Evolutionary conservation across 2,329 filamentous ascomycete genomes (phyloP).

Genomic region (Capronia americana): DNA sequence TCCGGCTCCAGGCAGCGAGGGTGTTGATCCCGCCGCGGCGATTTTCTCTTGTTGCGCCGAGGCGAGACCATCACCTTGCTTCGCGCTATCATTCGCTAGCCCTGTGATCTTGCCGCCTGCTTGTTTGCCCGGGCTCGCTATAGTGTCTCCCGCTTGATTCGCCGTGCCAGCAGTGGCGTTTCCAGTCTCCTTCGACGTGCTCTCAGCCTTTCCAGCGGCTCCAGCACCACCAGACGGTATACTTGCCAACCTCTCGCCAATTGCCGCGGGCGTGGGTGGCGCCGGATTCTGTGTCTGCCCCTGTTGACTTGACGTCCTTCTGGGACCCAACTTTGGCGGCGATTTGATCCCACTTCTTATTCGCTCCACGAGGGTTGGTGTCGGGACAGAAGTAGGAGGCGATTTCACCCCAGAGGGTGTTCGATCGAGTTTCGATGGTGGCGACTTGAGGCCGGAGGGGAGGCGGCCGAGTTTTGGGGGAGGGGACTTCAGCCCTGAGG

Average conservation of each 20-base stretch:
- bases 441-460: slow-evolving; percentile 24
- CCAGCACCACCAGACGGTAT: slow-evolving; percentile 4
- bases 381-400: slow-evolving; percentile 29
- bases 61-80: background rate
- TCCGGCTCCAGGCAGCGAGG: slow-evolving; percentile 6
- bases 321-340: slow-evolving; percentile 30
- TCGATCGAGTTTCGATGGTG: slow-evolving; percentile 18
- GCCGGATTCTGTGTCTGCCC: background rate
- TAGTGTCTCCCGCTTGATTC: background rate
- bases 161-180: background rate
- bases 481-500: slow-evolving; percentile 18
- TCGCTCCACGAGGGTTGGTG: slow-evolving; percentile 19
- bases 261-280: slow-evolving; percentile 13
- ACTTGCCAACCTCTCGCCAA: slow-evolving; percentile 22
- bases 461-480: slow-evolving; percentile 8
- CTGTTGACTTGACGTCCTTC: slow-evolving; percentile 28
- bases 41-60: background rate
- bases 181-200: background rate
- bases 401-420: slow-evolving; percentile 15
- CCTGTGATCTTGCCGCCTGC: background rate
- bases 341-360: slow-evolving; percentile 22
- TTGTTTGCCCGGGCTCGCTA: background rate
- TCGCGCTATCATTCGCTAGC: background rate
- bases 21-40: background rate
- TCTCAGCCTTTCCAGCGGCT: background rate